Percentiles rank a stretch among this genome's conserved stretches.
phyloP scores from a whole-genome alignment of 352 stramenopile species.

The Aphanomyces invadans region DNA sequence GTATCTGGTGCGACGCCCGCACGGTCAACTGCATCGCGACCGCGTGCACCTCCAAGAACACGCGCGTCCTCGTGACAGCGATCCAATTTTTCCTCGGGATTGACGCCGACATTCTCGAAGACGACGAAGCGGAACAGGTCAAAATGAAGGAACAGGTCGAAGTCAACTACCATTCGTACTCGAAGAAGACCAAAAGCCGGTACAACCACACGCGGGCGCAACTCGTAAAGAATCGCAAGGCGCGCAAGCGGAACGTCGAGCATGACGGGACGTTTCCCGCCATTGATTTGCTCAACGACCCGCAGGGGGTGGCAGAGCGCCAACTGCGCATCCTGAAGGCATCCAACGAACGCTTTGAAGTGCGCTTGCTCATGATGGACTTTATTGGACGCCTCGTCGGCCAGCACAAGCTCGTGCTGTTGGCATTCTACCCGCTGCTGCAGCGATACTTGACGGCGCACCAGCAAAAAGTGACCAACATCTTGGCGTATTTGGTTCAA shows the following conservation, averaged over 20 bases:
- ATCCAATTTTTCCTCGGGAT: slow-evolving; percentile 99
- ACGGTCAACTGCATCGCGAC: slow-evolving; percentile 96
- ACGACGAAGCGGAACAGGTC: slow-evolving; percentile 86
- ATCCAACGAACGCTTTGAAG: slow-evolving; percentile 87
- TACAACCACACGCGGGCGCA: slow-evolving; percentile 77
- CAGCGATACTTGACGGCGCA: slow-evolving; percentile 88
- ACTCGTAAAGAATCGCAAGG: slow-evolving; percentile 86
- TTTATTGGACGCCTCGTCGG: slow-evolving; percentile 95
- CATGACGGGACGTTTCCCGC: slow-evolving; percentile 89
- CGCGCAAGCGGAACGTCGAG: slow-evolving; percentile 63
- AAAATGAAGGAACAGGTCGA: slow-evolving; percentile 78
- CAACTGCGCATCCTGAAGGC: slow-evolving; percentile 88
- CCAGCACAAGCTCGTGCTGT: slow-evolving; percentile 96
- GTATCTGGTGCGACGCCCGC: slow-evolving; percentile 95
- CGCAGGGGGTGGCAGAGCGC: slow-evolving; percentile 90
- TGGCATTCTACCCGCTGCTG: slow-evolving; percentile 95
- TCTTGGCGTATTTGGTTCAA: slow-evolving; percentile 97
- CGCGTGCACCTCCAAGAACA: slow-evolving; percentile 77
- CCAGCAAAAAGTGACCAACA: slow-evolving; percentile 87
- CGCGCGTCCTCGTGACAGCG: slow-evolving; percentile 82
- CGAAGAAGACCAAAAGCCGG: slow-evolving; percentile 94
- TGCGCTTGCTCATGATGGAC: slow-evolving; percentile 98
- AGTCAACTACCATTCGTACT: slow-evolving; percentile 93
- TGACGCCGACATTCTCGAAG: slow-evolving; percentile 94
- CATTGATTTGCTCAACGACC: slow-evolving; percentile 97